Evolutionary conservation across 345 rosid species (phyloP).

Genomic region (Salix udensis): DNA sequence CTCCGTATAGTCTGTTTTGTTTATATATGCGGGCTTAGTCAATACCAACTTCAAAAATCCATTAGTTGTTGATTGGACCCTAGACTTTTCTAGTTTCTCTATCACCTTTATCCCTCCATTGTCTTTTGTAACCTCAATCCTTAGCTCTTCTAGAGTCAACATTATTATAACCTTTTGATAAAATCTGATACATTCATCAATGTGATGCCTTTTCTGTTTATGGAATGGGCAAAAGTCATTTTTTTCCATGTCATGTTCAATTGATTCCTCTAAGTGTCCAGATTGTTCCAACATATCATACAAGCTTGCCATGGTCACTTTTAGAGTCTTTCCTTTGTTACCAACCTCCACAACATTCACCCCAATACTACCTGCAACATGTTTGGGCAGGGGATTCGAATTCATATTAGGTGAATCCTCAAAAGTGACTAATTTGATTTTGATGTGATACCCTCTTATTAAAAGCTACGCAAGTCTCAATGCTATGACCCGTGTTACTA

Average conservation of each 20-base stretch:
- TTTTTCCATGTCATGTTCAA: accelerated
- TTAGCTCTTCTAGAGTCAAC: not conserved
- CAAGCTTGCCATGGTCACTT: accelerated
- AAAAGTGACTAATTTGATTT: not conserved
- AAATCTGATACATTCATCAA: too few species aligned
- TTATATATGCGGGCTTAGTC: not conserved
- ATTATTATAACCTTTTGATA: not conserved
- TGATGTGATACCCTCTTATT: too few species aligned
- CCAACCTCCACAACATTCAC: accelerated
- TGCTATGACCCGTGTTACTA: not conserved
- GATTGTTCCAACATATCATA: accelerated
- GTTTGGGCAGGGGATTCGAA: not conserved
- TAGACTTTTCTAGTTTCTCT: too few species aligned
- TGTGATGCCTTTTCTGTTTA: not conserved
- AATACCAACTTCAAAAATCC: not conserved
- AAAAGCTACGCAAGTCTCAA: not conserved
- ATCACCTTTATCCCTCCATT: too few species aligned
- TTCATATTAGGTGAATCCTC: too few species aligned
- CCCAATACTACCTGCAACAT: not conserved
- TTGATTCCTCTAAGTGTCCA: accelerated
- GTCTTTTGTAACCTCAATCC: accelerated
- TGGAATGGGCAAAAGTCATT: not conserved
- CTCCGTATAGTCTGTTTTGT: accelerated
- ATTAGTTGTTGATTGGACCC: not conserved
- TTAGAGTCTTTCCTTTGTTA: too few species aligned